These are phyloP conservation scores for Fusarium poae DNA, from an alignment of 2,329 filamentous ascomycete genomes.

Conservation along the genomic window DNA sequence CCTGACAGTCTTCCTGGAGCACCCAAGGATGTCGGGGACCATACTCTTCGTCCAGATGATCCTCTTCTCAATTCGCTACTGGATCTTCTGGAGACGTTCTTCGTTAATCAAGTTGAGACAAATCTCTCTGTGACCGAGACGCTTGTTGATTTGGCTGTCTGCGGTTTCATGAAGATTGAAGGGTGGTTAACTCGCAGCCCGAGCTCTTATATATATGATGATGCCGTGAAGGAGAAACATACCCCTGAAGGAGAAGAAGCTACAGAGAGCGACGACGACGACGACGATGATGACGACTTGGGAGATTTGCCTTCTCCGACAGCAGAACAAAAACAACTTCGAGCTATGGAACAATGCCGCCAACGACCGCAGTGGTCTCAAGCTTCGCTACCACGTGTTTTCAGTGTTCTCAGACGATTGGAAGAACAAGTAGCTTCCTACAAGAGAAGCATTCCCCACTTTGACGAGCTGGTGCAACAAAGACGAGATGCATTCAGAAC, in stretches of 20 bases:
- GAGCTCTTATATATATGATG: conserved; percentile 66
- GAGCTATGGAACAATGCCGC: conserved; percentile 64
- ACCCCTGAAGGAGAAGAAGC: conserved; percentile 20
- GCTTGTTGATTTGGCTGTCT: conserved; percentile 84
- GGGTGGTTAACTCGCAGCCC: conserved; percentile 89
- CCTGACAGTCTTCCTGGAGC: conserved; percentile 71
- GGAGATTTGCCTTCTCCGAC: conserved; percentile 30
- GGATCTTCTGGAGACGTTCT: conserved; percentile 82
- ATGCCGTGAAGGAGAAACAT: conserved; percentile 53
- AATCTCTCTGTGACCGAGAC: conserved; percentile 90
- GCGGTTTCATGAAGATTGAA: conserved; percentile 86
- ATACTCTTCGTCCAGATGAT: conserved; percentile 73
- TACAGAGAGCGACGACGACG: conserved; percentile 41
- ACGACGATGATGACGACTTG: conserved; percentile 37
- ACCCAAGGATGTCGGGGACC: conserved; percentile 70
- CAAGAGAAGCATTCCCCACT: conserved; percentile 74
- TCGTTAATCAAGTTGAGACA: conserved; percentile 90
- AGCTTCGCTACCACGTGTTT: conserved; percentile 65
- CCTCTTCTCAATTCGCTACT: conserved; percentile 74
- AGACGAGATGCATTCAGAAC: conserved; percentile 74
- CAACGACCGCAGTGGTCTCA: conserved; percentile 66
- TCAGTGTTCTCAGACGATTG: conserved; percentile 70
- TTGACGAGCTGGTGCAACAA: conserved; percentile 77
- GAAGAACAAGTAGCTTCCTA: conserved; percentile 73
- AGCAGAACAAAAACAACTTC: conserved; percentile 55